Evolutionary conservation across 2,329 filamentous ascomycete species (phyloP), one percentile per base, ranked within the genome.

Genomic region (Colletotrichum cuscutae): DNA sequence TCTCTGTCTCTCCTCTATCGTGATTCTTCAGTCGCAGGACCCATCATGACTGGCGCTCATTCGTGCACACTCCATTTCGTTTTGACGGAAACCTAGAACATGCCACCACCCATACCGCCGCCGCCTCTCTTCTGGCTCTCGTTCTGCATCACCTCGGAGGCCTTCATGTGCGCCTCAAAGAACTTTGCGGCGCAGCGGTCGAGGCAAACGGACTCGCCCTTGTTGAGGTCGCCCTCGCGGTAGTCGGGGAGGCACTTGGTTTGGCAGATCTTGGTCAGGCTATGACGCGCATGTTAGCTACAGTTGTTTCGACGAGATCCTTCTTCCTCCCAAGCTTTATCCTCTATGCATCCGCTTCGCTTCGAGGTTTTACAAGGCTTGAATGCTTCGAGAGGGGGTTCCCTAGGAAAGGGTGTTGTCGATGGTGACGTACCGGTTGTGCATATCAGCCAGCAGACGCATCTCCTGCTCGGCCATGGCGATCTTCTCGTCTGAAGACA

Each of bases 141-240:
- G 76, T 92, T 91, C 86, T 98, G 95, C 91, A 98, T 95, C 86
- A 97, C 94, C 86, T 98, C 95, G 80, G 94, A 96, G 73, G 98
- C 94, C 88, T 98, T 98, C 88, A 98, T 92, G 84, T 98, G 97
- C 80, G 98, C 95, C 79, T 98, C 96, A 86, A 99, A 98, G 88
- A 98, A 99, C 88, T 99, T 99, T 81, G 94, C 90, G 71, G 97
- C 94, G 86, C 97, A 99, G 80, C 97, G 94, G 87, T 99, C 97
- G 78, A 99, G 92, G 87, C 97, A 99, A 79, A 99, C 97, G 78
- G 93, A 95, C 86, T 99, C 97, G 89, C 95, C 97, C 88, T 99
- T 99, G 91, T 98, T 98, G 80, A 99, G 92, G 79, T 99, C 96
- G 83, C 90, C 91, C 87, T 99, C 97, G 83, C 95, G 95, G 91